Evolutionary conservation across 495 filamentous ascomycete species (phyloP).

Genomic region (Penicillium antarcticum): DNA sequence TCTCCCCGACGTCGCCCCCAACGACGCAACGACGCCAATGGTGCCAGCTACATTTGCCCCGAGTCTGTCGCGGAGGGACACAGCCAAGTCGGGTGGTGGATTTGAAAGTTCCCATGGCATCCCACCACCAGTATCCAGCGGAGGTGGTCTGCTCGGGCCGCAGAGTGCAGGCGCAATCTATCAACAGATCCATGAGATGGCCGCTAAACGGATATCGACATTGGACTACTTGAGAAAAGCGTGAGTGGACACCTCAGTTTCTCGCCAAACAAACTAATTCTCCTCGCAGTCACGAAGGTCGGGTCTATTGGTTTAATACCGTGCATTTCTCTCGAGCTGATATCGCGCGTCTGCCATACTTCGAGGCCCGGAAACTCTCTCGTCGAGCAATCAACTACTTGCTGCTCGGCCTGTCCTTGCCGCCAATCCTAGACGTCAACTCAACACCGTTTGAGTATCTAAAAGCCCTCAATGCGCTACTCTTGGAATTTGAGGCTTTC

Average conservation of each 20-base stretch:
- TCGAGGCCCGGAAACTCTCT: constrained; percentile 75
- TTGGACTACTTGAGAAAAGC: constrained; percentile 89
- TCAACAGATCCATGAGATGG: constrained; percentile 84
- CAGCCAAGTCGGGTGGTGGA: constrained; percentile 32
- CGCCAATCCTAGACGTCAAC: constrained; percentile 82
- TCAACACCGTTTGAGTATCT: constrained; percentile 79
- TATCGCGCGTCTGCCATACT: constrained; percentile 77
- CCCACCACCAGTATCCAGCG: constrained; percentile 28
- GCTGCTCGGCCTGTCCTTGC: constrained; percentile 86
- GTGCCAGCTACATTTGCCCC: constrained; percentile 37
- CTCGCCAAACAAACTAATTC: neutral
- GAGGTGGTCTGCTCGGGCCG: constrained; percentile 42
- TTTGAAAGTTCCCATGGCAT: constrained; percentile 25
- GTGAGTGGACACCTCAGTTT: constrained; percentile 46
- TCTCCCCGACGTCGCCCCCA: neutral
- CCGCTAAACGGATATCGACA: constrained; percentile 93
- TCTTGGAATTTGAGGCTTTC: constrained; percentile 90
- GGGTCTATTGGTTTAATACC: constrained; percentile 97
- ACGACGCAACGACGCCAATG: constrained; percentile 18
- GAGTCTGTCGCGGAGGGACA: constrained; percentile 35
- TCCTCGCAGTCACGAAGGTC: constrained; percentile 73
- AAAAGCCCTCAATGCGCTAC: constrained; percentile 77
- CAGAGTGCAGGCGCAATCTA: constrained; percentile 66
- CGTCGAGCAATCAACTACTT: constrained; percentile 90
- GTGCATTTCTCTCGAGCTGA: constrained; percentile 84